Percentiles rank a stretch among this genome's conserved stretches.
Evolutionary conservation across 1,139 yeast genomes (phyloP).

Genomic region (Geotrichum restrictum): DNA sequence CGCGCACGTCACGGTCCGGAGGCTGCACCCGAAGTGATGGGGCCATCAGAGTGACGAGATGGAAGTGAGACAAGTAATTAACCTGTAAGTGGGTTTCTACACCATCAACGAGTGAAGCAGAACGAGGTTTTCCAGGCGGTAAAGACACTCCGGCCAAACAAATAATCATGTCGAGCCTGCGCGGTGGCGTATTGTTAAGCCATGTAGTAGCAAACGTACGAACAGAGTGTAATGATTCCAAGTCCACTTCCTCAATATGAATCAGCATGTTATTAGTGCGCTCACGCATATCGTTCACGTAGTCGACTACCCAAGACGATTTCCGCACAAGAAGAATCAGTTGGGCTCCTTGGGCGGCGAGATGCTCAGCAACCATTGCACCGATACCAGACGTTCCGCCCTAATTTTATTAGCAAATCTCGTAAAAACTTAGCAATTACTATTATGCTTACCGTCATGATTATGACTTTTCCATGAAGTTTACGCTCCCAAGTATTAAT

Average conservation of each 20-base stretch:
- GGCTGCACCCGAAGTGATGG: slow-evolving; percentile 88
- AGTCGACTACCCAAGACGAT: slow-evolving; percentile 75
- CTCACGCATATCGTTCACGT: slow-evolving; percentile 70
- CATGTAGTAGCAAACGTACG: slow-evolving; percentile 90
- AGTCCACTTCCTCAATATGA: slow-evolving; percentile 84
- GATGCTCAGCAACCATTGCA: slow-evolving; percentile 63
- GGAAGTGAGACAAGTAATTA: slow-evolving; percentile 78
- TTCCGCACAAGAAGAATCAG: slow-evolving; percentile 59
- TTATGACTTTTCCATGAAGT: slow-evolving; percentile 82
- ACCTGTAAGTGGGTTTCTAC: slow-evolving; percentile 79
- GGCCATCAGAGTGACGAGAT: slow-evolving; percentile 66
- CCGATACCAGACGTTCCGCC: slow-evolving; percentile 96
- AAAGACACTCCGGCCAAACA: slow-evolving; percentile 82
- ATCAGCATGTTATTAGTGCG: slow-evolving; percentile 66
- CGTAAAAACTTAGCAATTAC: slow-evolving; percentile 6
- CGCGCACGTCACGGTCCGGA: slow-evolving; percentile 87
- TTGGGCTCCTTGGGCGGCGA: slow-evolving; percentile 85
- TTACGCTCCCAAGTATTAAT: slow-evolving; percentile 87
- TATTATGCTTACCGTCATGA: slow-evolving; percentile 47
- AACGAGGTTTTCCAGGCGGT: slow-evolving; percentile 62
- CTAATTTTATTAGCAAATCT: slow-evolving; percentile 11
- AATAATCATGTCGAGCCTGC: slow-evolving; percentile 82
- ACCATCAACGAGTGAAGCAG: slow-evolving; percentile 65
- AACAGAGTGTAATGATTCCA: slow-evolving; percentile 68
- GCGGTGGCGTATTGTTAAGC: slow-evolving; percentile 87